Conservation (phyloP, 2,329 filamentous ascomycete species). For the Akanthomyces muscarius region DNA sequence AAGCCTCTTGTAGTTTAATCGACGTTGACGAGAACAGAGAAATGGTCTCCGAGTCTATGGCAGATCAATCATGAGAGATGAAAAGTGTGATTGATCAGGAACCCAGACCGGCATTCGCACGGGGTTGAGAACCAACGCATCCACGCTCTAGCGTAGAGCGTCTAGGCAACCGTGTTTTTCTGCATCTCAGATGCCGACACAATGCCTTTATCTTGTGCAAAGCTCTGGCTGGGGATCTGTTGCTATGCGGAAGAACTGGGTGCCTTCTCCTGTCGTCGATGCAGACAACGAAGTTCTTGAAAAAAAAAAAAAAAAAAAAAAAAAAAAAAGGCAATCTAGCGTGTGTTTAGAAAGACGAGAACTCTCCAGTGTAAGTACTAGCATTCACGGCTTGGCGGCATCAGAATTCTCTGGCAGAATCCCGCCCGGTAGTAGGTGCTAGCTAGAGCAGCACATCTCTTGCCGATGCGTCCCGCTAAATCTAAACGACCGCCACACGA, state of each 20-base stretch:
- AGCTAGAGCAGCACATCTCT: neutral
- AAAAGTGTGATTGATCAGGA: neutral
- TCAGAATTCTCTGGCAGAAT: neutral
- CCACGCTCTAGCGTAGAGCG: neutral
- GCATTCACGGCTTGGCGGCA: neutral
- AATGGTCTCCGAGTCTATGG: neutral
- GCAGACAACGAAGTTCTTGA: too few species aligned
- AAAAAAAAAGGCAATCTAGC: too few species aligned
- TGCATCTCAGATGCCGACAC: neutral
- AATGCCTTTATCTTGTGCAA: neutral
- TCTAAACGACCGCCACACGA: neutral
- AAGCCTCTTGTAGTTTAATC: neutral
- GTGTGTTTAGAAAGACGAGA: too few species aligned
- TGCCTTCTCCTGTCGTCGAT: too few species aligned
- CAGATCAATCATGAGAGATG: neutral
- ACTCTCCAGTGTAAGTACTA: too few species aligned
- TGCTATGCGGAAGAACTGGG: too few species aligned
- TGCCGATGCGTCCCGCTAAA: neutral
- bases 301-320: too few species aligned
- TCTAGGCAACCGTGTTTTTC: too few species aligned
- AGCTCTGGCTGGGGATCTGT: too few species aligned
- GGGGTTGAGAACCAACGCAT: neutral
- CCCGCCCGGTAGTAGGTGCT: neutral
- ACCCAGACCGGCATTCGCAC: constrained; percentile 3
- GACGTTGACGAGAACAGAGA: too few species aligned